phyloP scores from a whole-genome alignment of 75 land plant genomes.

The Cupressus sempervirens region DNA sequence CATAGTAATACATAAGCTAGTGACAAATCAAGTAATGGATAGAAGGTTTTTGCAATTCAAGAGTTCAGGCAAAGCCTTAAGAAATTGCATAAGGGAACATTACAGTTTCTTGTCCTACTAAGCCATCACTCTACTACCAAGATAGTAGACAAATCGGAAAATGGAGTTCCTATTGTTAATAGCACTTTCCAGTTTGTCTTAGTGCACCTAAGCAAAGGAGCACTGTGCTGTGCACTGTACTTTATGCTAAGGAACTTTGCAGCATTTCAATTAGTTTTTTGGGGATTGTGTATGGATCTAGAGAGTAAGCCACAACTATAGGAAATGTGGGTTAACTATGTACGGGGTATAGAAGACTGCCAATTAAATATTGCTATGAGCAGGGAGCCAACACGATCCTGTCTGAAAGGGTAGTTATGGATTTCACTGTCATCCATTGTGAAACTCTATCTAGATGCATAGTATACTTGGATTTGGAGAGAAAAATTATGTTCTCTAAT shows the following conservation, averaged over 20 bases:
- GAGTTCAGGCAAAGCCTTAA: no score
- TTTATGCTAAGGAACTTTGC: background rate
- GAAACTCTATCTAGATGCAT: background rate
- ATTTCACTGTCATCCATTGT: background rate
- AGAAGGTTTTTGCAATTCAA: no score
- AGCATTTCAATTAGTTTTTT: background rate
- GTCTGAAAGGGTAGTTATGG: background rate
- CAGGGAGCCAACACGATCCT: background rate
- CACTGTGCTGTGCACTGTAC: background rate
- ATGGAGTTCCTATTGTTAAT: background rate
- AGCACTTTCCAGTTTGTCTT: background rate
- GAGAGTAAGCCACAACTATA: background rate
- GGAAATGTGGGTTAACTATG: background rate
- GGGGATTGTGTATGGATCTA: background rate
- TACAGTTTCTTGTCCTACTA: background rate
- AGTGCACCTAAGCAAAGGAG: background rate
- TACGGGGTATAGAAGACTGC: background rate
- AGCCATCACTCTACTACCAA: background rate
- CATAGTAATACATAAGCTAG: no score
- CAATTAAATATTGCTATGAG: background rate
- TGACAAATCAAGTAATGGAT: no score
- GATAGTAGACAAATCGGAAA: background rate
- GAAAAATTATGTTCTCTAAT: background rate
- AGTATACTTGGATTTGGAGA: background rate
- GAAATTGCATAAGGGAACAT: no score